These are phyloP conservation scores for Penicillium sp. DNA, from an alignment of 2,329 filamentous ascomycete species.

Conservation along the genomic window DNA sequence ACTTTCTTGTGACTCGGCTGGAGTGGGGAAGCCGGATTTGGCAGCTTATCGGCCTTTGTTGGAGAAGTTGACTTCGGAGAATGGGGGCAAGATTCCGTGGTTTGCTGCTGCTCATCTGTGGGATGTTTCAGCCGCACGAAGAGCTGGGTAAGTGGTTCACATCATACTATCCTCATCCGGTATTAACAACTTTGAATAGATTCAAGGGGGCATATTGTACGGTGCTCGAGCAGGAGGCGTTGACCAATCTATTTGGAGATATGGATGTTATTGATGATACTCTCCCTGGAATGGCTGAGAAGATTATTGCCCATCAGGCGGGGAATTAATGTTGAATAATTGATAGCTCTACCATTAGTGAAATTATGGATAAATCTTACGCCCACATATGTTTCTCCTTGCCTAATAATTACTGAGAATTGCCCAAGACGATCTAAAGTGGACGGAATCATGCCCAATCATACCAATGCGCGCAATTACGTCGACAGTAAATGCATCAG, in stretches of 20 bases:
- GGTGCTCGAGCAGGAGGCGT: constrained; percentile 25
- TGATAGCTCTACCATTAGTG: neutral
- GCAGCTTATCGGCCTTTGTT: constrained; percentile 25
- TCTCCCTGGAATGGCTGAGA: constrained; percentile 28
- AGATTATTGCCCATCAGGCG: constrained; percentile 25
- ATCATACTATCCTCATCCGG: neutral
- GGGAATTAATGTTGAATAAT: neutral
- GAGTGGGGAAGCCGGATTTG: constrained; percentile 30
- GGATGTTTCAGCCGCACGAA: constrained; percentile 30
- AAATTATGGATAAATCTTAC: neutral
- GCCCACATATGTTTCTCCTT: neutral
- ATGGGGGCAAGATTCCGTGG: constrained; percentile 24
- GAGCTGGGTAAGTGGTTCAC: constrained; percentile 21
- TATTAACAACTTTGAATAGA: constrained; percentile 5
- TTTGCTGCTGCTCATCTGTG: constrained; percentile 35
- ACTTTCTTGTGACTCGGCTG: constrained; percentile 26
- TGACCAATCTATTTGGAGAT: constrained; percentile 26
- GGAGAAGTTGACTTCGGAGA: constrained; percentile 17
- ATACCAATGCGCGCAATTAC: neutral
- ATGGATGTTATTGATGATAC: constrained; percentile 31
- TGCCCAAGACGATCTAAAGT: neutral
- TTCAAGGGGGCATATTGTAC: constrained; percentile 28
- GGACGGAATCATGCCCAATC: neutral
- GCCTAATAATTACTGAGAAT: neutral
- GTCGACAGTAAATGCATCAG: neutral